These are phyloP conservation scores for Coriaria nepalensis DNA, from an alignment of 306 rosid genomes.

Conservation along the genomic window DNA sequence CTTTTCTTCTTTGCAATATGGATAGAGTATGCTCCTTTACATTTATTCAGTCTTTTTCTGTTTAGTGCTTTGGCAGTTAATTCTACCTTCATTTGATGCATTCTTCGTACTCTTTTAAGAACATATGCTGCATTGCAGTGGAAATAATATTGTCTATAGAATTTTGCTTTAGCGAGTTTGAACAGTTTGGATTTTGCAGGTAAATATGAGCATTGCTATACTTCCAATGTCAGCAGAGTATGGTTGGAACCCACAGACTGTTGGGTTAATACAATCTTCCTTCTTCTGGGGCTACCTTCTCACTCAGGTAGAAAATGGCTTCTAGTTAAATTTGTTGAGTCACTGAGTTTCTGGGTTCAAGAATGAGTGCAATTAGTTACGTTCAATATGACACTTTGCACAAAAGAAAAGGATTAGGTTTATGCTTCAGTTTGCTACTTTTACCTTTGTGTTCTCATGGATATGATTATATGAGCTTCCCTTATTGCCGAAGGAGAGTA, in stretches of 20 bases:
- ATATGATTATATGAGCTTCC: background rate
- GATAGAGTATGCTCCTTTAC: constrained; percentile 50
- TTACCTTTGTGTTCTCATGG: background rate
- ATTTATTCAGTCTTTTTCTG: background rate
- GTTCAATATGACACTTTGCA: too few species aligned
- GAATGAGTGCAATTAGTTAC: too few species aligned
- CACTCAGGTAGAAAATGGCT: constrained; percentile 49
- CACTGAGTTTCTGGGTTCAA: background rate
- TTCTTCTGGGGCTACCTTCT: constrained; percentile 99
- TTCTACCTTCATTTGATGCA: too few species aligned
- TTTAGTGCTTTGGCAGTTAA: background rate
- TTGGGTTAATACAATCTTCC: constrained; percentile 91
- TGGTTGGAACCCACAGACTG: constrained; percentile 81
- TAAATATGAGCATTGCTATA: constrained; percentile 97
- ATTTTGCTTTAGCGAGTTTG: constrained; percentile 10
- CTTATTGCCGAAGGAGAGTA: background rate
- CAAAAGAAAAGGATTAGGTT: background rate
- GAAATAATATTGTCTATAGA: background rate
- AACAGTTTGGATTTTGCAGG: constrained; percentile 36
- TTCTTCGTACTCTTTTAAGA: too few species aligned
- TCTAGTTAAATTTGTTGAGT: background rate
- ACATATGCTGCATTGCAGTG: background rate
- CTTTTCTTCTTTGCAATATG: constrained; percentile 95
- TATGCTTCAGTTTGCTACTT: too few species aligned
- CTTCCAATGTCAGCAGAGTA: constrained; percentile 98